Base-by-base conservation (phyloP, 1,284 basidiomycete species). In the Thelephora terrestris region DNA sequence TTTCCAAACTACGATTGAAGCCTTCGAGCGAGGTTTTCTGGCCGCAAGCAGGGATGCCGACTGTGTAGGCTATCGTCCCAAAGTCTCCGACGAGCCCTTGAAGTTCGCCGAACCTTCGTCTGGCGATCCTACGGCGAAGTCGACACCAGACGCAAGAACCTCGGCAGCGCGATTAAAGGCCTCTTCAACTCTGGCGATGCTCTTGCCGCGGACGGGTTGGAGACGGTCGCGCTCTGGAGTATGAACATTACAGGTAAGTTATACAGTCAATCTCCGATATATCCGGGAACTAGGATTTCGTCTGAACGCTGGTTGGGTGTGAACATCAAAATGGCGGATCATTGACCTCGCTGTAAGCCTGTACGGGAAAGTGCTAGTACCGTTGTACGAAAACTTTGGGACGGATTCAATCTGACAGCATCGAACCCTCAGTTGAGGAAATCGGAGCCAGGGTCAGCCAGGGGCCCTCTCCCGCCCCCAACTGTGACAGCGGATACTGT, bases 341-440 rank as follows among this genome's bases (percentile, higher is more conserved):
- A 71, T 92, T 44, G 91, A 92, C 58, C 71, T 91, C 46, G 85
- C 87, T 12, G 69, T 81, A 50, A 79, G 88, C 50, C 84, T 81
- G 7, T 95, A 94, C 62, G 73, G 75, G n/a, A 83, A 88, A 61
- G 83, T 93, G 32, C 74, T 80, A n/a, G 89, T 94, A 49, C 85
- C 83, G 58, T 71, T 97, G 53, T 97, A 97, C 64, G 92, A 96
- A 61, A 95, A 92, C 0, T 71, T 96, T 43, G 94, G 94, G 4
- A 82, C 81, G 54, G 85, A 91, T 55, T 76, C 85, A 40, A 25
- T 25, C 29, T 32, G 9, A 32, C 14, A 6, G 14, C 29, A 32
- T 12, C 9, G 29, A 21, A 42, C 48, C 40, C 37, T 43, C 42
- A 39, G 84, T 90, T 43, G 84, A 88, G 59, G 73, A 70, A 35